phyloP scores from a whole-genome alignment of 1,284 basidiomycete genomes.

The Tylopilus orsonianus region DNA sequence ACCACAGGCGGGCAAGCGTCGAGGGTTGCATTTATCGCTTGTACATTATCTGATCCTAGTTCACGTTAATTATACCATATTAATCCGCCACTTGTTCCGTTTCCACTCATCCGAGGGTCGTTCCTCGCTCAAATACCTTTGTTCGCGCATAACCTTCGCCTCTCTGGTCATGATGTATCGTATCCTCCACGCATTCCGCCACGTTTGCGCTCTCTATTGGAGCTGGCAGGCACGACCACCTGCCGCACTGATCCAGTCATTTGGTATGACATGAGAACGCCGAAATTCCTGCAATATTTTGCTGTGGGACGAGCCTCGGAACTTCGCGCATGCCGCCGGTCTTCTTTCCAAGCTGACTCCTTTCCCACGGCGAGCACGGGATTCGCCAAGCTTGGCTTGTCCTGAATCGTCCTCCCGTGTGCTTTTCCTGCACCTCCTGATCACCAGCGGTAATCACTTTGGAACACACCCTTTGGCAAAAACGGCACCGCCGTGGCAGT shows the following conservation, averaged over 20 bases:
- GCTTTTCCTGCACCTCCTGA: constrained; percentile 13
- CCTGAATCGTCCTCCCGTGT: constrained; percentile 2
- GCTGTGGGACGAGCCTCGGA: constrained; percentile 13
- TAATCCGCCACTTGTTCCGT: constrained; percentile 23
- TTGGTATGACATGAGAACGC: constrained; percentile 13
- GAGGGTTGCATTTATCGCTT: constrained; percentile 23
- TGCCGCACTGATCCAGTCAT: constrained; percentile 6
- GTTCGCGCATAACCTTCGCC: constrained; percentile 7
- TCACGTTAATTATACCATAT: constrained; percentile 37
- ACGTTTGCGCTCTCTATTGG: background rate
- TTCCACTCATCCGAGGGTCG: constrained; percentile 3
- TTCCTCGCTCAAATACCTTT: background rate
- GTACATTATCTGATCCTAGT: constrained; percentile 33
- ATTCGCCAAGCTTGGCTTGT: background rate
- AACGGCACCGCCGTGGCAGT: constrained; percentile 9
- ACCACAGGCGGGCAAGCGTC: constrained; percentile 14
- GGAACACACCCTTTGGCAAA: background rate
- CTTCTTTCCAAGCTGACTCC: constrained; percentile 1
- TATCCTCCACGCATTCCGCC: background rate
- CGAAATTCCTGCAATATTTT: background rate
- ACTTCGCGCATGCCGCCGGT: constrained; percentile 2
- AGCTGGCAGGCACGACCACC: background rate
- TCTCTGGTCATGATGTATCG: background rate
- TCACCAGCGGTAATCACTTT: constrained; percentile 6
- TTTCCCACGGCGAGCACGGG: constrained; percentile 30